Evolutionary conservation across 441 rosid species (phyloP), one percentile per base, ranked within the genome.

Genomic region (Raphanus hybrid): DNA sequence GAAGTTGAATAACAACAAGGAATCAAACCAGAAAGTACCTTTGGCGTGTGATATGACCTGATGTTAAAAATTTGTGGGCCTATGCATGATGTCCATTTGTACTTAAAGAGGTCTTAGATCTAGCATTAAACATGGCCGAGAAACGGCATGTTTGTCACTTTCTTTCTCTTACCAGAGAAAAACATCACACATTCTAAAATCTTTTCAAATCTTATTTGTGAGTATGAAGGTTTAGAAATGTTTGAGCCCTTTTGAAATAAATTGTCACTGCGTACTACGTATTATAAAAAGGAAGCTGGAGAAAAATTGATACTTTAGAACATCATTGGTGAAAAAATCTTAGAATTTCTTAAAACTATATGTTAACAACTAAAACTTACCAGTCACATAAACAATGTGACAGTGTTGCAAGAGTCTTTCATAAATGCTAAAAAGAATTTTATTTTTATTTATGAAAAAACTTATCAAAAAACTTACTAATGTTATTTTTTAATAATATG

Each of bases 21-120:
- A 66, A 78, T 48, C 48, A 2, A 3, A 67, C 35, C 11, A 6
- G 6, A 67, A 66, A 48, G 27, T 48, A 58, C 2, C 1, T 71
- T 26, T 72, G 37, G 35, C 73, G 54, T 78, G 69, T 78, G 57
- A 35, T 26, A 72, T 59, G 4, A 20, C 3, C 18, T 57, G 2
- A 50, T 3, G 45, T 35, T 14, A 67, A 20, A 57, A 34, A 2
- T 48, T 54, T 67, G 57, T 72, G 58, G 64, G 50, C 35, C 69
- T 78, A 37, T 72, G 81, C 81, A 78, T 72, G 81, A 60, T 48
- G 6, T 45, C 77, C 77, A 72, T 23, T 78, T 78, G 81, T 78
- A 48, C 16, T 3, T 50, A 67, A 72, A 72, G 54, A 67, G 20
- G 27, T 14, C 52, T 50, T 72, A 67, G 12, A 34, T 73, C 15